Evolutionary conservation across 768 basidiomycete genomes (phyloP).

Genomic region (Boletus reticulatus): DNA sequence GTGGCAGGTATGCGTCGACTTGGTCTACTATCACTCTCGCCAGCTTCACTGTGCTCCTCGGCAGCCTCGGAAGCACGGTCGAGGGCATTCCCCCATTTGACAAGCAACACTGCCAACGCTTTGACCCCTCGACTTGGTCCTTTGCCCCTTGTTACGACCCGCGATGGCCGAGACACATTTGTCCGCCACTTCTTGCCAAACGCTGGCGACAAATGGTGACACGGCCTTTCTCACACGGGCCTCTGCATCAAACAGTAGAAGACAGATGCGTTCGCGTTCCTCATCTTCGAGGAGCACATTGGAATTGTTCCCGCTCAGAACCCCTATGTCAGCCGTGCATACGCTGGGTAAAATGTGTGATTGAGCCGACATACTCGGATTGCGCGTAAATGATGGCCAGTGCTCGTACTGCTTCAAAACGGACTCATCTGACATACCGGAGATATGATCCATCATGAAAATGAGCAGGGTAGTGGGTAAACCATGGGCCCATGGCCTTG

Average conservation of each 20-base stretch:
- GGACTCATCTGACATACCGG: conserved; percentile 93
- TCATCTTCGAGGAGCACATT: conserved; percentile 89
- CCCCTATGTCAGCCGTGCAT: conserved; percentile 83
- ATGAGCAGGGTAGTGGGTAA: conserved; percentile 82
- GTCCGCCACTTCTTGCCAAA: conserved; percentile 81
- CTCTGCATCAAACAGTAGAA: no score
- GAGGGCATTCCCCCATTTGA: conserved; percentile 68
- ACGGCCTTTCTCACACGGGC: conserved; percentile 77
- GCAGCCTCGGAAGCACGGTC: conserved; percentile 46
- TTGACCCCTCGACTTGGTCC: conserved; percentile 66
- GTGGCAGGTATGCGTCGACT: conserved; percentile 40
- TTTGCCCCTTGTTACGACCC: conserved; percentile 36
- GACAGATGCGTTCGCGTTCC: conserved; percentile 76
- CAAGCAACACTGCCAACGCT: conserved; percentile 65
- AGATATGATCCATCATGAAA: conserved; percentile 87
- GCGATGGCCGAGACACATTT: conserved; percentile 57
- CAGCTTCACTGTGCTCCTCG: conserved; percentile 44
- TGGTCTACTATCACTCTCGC: conserved; percentile 35
- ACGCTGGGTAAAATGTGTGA: conserved; percentile 94
- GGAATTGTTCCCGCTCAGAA: conserved; percentile 78
- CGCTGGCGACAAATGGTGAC: conserved; percentile 69
- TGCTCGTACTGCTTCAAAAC: conserved; percentile 85
- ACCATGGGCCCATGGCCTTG: conserved; percentile 85
- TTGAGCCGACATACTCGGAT: conserved; percentile 65
- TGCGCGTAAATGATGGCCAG: conserved; percentile 80